Conservation (phyloP, 345 rosid genomes). For the Rhizophora mangle region DNA sequence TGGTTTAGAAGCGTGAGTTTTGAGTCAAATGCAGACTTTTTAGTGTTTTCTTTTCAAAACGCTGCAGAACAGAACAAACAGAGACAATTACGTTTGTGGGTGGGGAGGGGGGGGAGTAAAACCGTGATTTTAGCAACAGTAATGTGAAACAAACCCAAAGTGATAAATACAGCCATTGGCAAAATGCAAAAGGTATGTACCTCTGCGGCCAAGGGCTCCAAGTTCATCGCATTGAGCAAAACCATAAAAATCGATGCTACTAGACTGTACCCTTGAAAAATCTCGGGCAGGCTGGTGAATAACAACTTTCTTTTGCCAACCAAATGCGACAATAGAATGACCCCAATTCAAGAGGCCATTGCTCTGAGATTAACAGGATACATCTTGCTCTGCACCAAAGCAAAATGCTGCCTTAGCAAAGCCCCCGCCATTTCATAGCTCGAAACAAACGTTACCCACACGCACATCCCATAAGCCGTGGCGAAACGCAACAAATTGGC, state of each 20-base stretch:
- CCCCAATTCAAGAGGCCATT: slow-evolving; percentile 35
- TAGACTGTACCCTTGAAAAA: slow-evolving; percentile 55
- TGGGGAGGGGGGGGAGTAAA: no score
- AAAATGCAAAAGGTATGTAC: slow-evolving; percentile 21
- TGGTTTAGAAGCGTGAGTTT: no score
- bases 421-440: slow-evolving; percentile 49
- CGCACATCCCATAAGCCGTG: slow-evolving; percentile 57
- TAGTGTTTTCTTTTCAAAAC: no score
- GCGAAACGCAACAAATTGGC: slow-evolving; percentile 46
- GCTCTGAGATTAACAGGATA: slow-evolving; percentile 66
- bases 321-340: slow-evolving; percentile 52
- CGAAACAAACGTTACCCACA: slow-evolving; percentile 77
- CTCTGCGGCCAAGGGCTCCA: slow-evolving; percentile 78
- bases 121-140: no score
- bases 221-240: slow-evolving; percentile 43
- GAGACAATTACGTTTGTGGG: no score
- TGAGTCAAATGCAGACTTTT: no score
- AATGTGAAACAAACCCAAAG: no score
- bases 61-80: no score
- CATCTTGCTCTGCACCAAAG: slow-evolving; percentile 72
- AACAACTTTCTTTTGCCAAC: slow-evolving; percentile 28
- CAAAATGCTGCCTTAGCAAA: slow-evolving; percentile 68
- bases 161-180: no score
- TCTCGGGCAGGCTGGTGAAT: slow-evolving; percentile 35
- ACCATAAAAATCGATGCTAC: slow-evolving; percentile 44